Conservation (phyloP, 2,329 filamentous ascomycete genomes). For the Arthrobotrys pseudoclavata region DNA sequence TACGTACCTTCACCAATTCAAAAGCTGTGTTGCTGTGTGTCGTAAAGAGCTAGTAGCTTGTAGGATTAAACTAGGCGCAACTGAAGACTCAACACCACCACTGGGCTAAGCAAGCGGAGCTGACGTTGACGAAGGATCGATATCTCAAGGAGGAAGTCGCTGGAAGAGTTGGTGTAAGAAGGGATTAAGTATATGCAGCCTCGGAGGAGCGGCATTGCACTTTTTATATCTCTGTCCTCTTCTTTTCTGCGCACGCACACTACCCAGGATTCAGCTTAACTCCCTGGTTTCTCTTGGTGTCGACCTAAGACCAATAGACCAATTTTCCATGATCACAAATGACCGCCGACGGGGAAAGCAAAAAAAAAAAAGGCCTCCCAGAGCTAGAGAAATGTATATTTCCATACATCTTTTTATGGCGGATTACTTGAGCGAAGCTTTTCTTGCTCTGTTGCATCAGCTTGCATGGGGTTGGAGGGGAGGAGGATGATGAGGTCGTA, state of each 20-base stretch:
- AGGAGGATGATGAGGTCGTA: slow-evolving; percentile 60
- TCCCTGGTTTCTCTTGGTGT: slow-evolving; percentile 17
- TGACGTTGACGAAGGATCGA: slow-evolving; percentile 19
- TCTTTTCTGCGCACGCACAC: neutral
- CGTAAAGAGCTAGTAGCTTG: slow-evolving; percentile 19
- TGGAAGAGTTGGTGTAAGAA: slow-evolving; percentile 42
- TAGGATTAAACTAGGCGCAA: slow-evolving; percentile 16
- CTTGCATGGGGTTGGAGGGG: slow-evolving; percentile 52
- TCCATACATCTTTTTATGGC: slow-evolving; percentile 19
- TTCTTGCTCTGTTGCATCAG: slow-evolving; percentile 59
- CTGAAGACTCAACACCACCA: slow-evolving; percentile 22
- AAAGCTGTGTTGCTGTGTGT: slow-evolving; percentile 39
- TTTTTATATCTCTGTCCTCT: slow-evolving; percentile 35
- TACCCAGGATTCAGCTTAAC: slow-evolving; percentile 29
- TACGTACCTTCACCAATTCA: slow-evolving; percentile 41
- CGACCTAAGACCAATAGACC: slow-evolving; percentile 12
- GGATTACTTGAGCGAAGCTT: slow-evolving; percentile 30
- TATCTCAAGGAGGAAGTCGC: slow-evolving; percentile 33
- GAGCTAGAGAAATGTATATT: slow-evolving; percentile 21
- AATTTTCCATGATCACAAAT: slow-evolving; percentile 55
- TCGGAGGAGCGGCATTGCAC: slow-evolving; percentile 59
- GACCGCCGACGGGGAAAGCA: slow-evolving; percentile 37
- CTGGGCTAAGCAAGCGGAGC: slow-evolving; percentile 1
- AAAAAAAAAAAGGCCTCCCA: slow-evolving; percentile 5
- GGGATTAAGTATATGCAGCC: slow-evolving; percentile 5